These are phyloP conservation scores for Neobulgaria alba DNA, from an alignment of 2,329 filamentous ascomycete species.

Conservation along the genomic window DNA sequence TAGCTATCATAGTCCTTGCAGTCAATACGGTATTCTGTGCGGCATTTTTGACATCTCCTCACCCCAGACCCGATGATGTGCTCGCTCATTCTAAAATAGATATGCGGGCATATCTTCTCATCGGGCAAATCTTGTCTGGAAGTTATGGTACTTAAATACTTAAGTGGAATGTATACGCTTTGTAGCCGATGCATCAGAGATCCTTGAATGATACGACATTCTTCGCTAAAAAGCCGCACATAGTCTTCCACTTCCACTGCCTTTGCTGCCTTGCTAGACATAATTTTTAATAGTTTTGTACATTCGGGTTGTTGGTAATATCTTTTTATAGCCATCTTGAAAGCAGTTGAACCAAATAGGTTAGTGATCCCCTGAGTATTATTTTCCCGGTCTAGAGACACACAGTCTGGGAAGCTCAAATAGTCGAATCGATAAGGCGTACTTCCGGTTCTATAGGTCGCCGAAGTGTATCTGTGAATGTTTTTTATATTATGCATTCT, in stretches of 20 bases:
- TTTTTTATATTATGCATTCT: constrained; percentile 12
- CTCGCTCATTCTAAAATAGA: not conserved
- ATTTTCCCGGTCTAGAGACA: not conserved
- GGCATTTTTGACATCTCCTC: constrained; percentile 5
- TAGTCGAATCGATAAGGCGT: not conserved
- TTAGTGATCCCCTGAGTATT: not conserved
- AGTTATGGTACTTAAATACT: not conserved
- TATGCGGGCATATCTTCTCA: constrained; percentile 5
- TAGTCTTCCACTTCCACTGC: not conserved
- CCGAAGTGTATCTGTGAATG: constrained; percentile 7
- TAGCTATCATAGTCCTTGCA: constrained; percentile 3
- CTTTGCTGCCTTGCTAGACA: constrained; percentile 3
- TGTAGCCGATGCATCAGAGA: constrained; percentile 3
- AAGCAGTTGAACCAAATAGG: constrained; percentile 8
- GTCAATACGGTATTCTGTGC: constrained; percentile 12
- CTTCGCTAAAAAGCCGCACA: constrained; percentile 2
- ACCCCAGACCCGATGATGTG: not conserved
- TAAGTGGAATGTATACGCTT: not conserved
- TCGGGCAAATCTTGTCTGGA: not conserved
- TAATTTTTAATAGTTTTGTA: constrained; percentile 4
- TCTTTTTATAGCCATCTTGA: constrained; percentile 13
- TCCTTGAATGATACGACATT: constrained; percentile 6
- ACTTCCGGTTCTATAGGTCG: not conserved
- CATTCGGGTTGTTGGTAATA: constrained; percentile 7
- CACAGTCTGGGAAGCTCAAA: constrained; percentile 5